Evolutionary conservation across 2,329 filamentous ascomycete species (phyloP).

Genomic region (Tolypocladium pustulatum): DNA sequence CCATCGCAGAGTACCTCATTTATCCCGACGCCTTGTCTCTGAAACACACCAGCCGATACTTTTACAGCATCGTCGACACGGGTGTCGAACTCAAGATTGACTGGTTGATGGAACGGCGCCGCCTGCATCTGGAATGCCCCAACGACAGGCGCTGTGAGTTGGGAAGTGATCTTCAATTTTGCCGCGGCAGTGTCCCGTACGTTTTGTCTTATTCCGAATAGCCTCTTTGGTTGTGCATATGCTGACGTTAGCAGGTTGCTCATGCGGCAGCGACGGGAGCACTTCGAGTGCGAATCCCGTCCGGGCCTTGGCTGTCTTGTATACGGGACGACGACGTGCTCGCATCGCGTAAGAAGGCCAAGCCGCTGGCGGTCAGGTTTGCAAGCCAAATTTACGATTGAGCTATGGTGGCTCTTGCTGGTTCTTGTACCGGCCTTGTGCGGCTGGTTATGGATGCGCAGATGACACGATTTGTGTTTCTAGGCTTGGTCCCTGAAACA

Average conservation of each 20-base stretch:
- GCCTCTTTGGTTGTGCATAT: too few relatives aligned
- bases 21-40: constrained; percentile 64
- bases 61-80: constrained; percentile 55
- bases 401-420: constrained; percentile 38
- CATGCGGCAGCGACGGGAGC: constrained; percentile 48
- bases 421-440: constrained; percentile 26
- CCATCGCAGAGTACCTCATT: constrained; percentile 48
- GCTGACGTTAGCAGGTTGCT: constrained; percentile 29
- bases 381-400: constrained; percentile 30
- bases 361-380: constrained; percentile 36
- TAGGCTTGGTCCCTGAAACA: neutral
- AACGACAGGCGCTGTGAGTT: constrained; percentile 46
- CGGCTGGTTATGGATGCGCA: neutral
- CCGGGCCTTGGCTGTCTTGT: constrained; percentile 47
- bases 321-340: constrained; percentile 36
- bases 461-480: neutral
- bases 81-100: constrained; percentile 55
- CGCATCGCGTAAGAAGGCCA: constrained; percentile 31
- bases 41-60: constrained; percentile 55
- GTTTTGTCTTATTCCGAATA: too few relatives aligned
- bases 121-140: constrained; percentile 54
- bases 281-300: constrained; percentile 49
- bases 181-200: constrained; percentile 47
- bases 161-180: constrained; percentile 49
- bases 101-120: constrained; percentile 57